Evolutionary conservation across 345 rosid genomes (phyloP).

Genomic region (Bruguiera parviflora): DNA sequence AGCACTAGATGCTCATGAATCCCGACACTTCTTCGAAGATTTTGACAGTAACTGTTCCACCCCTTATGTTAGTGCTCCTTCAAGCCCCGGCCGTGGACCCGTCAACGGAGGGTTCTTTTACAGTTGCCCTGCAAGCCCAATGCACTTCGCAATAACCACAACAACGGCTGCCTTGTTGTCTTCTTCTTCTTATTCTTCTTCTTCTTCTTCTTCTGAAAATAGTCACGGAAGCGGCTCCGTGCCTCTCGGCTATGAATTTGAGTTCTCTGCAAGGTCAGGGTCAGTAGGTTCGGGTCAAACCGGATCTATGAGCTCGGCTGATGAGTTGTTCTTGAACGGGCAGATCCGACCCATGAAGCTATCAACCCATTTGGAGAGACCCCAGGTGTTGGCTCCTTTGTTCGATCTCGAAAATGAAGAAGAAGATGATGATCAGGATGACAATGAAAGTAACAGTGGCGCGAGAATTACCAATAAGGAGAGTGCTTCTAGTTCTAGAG

Average conservation of each 20-base stretch:
- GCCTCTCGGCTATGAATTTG: conserved; percentile 60
- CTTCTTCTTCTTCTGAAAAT: neutral
- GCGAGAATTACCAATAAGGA: neutral
- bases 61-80: conserved; percentile 95
- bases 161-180: conserved; percentile 20
- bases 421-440: conserved; percentile 23
- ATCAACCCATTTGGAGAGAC: conserved; percentile 71
- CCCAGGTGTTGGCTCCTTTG: conserved; percentile 68
- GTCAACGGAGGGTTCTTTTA: conserved; percentile 58
- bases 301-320: conserved; percentile 83
- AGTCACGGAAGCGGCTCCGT: conserved; percentile 5
- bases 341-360: conserved; percentile 96
- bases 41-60: conserved; percentile 78
- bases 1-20: neutral
- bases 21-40: conserved; percentile 28
- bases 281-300: conserved; percentile 36
- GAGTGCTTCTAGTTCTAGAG: conserved; percentile 28
- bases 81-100: conserved; percentile 73
- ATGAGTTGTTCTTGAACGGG: conserved; percentile 85
- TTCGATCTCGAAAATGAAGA: conserved; percentile 68
- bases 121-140: conserved; percentile 95
- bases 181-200: neutral
- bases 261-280: conserved; percentile 60
- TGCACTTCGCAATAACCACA: conserved; percentile 61
- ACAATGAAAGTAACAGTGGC: neutral